Evolutionary conservation across 352 stramenopile species (phyloP), one percentile per base, ranked within the genome.

Genomic region (Pythium angustatum): DNA sequence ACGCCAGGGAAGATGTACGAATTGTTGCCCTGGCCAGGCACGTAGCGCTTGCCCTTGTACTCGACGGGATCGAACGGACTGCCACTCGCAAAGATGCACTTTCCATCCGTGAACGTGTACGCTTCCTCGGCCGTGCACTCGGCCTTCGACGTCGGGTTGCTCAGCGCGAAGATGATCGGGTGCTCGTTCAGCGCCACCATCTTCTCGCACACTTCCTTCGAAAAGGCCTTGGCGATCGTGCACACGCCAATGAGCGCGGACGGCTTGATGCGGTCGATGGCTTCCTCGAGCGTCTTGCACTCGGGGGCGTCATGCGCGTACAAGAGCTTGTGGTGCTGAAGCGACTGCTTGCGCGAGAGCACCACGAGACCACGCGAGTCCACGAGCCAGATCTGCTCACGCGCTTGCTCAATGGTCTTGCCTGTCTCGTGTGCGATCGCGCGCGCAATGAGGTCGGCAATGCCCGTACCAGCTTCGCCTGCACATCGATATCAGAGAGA

Each of bases 1-100:
- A 99, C 82, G 50, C 96, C 97, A 22, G 96, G 96, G 82, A 99
- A 99, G 66, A 99, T 92, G 77, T 98, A 99, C 73, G 96, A 93
- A 78, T 98, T 98, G 83, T 98, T 98, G 72, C 88, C 86, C 71
- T 98, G 92, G 41, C 87, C 85, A 28, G 91, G 92, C 48, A 93
- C 77, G 57, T 79, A 93, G 19, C 71, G 88, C 66, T 91, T 81
- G 54, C 89, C 94, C 63, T 97, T 88, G 57, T 97, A 80, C 66
- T 88, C 69, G 8, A 99, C 92, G 7, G 94, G 90, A 75, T 98
- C 92, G 79, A 99, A 99, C 19, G 96, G 96, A 41, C 84, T 97
- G 45, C 97, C 97, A 58, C 85, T 97, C 21, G 96, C 97, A 80
- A 99, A 99, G 63, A 99, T 96, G 71, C 88, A 96, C 48, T 88